Base-by-base conservation (phyloP, 2,329 filamentous ascomycete species). In the Monosporascus sp. region DNA sequence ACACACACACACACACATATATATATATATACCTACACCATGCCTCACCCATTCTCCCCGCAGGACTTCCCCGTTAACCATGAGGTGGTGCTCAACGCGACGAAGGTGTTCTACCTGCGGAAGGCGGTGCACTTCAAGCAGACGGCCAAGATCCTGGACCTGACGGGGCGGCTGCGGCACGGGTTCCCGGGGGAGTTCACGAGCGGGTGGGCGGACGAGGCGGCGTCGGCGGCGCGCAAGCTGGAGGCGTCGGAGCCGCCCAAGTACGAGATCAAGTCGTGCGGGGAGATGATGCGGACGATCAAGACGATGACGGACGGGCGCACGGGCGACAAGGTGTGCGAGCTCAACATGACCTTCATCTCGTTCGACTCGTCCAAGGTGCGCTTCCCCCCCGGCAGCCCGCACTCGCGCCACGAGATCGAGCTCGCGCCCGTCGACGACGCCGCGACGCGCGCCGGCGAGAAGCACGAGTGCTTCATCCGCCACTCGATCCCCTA, bases 241-340 rank as follows among this genome's bases (percentile, higher is more conserved):
- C 53, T 58, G n/a, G 41, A 48, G 38, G 48, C 52, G 46, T 14
- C n/a, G 41, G 50, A 53, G n/a, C 37, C 47, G 44, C 61, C 63
- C 2, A 51, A 47, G 20, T 68, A 63, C 63, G 54, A 61, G 52
- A 61, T 69, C 55, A 56, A 54, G 49, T 63, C 60, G 48, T 61
- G 60, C 56, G 66, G 66, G n/a, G 65, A 67, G 62, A 69, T 69
- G 66, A 69, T 69, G 66, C 66, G 66, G 15, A 69, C 66, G 35
- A 58, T 69, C 52, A 69, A 69, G 63, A 64, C 66, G 18, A 60
- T 69, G 52, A 62, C 57, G 20, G 59, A 65, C 56, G 52, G 45
- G 11, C 38, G 49, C 11, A 51, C 55, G 15, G 65, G 65, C 15
- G 52, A 59, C 7, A 58, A 59, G 53, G 50, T 69, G 6, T 63